phyloP scores from a whole-genome alignment of 2,329 filamentous ascomycete species.

The Pseudonectria foliicola region DNA sequence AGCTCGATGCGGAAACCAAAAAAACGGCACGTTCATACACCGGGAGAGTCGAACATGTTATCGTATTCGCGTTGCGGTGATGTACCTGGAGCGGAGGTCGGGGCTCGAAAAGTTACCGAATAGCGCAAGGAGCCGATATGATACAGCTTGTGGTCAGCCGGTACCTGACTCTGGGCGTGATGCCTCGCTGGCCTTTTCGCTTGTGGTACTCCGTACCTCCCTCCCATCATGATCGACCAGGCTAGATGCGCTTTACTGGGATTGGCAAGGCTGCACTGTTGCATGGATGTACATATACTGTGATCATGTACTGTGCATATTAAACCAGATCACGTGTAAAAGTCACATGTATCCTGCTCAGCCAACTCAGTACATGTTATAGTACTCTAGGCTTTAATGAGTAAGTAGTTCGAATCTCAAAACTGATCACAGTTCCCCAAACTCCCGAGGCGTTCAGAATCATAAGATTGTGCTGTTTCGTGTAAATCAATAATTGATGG shows the following conservation, averaged over 20 bases:
- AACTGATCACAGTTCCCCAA: too few relatives aligned
- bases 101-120: too few relatives aligned
- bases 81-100: conserved; percentile 1
- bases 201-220: conserved; percentile 12
- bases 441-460: too few relatives aligned
- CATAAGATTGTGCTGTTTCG: too few relatives aligned
- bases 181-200: conserved; percentile 26
- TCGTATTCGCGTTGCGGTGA: conserved; percentile 7
- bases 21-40: conserved; percentile 15
- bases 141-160: too few relatives aligned
- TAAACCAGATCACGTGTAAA: conserved; percentile 17
- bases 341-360: too few relatives aligned
- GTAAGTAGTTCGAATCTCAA: too few relatives aligned
- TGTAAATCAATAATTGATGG: too few relatives aligned
- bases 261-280: conserved; percentile 17
- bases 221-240: conserved; percentile 16
- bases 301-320: conserved; percentile 13
- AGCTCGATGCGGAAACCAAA: conserved; percentile 13
- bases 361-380: too few relatives aligned
- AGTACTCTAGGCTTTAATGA: too few relatives aligned
- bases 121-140: too few relatives aligned
- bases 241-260: conserved; percentile 18
- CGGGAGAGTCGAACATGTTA: conserved; percentile 16
- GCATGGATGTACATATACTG: conserved; percentile 6
- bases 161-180: too few relatives aligned